Percentiles rank a stretch among this genome's conserved stretches.
Conservation (phyloP, 352 stramenopile species). For the Globisporangium carolinianum region DNA sequence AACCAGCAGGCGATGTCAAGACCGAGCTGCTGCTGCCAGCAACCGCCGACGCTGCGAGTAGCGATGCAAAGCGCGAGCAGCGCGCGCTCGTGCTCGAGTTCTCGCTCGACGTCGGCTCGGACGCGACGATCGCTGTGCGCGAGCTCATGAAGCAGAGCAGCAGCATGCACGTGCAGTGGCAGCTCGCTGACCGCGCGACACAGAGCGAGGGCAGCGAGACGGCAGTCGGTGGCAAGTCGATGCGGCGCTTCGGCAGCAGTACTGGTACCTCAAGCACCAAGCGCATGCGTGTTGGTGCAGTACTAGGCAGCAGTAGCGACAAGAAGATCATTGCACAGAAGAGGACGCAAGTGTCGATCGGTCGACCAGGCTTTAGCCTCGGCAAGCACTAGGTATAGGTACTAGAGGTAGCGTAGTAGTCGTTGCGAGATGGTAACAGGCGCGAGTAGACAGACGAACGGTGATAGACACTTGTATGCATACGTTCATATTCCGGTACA, state of each 20-base stretch:
- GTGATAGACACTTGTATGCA: too few relatives aligned
- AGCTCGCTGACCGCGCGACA: conserved; percentile 23
- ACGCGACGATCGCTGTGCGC: conserved; percentile 93
- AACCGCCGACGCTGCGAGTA: not conserved
- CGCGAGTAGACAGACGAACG: not conserved
- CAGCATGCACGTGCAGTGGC: conserved; percentile 68
- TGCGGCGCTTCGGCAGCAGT: not conserved
- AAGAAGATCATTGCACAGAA: conserved; percentile 60
- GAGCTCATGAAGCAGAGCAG: conserved; percentile 94
- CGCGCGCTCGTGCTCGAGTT: conserved; percentile 55
- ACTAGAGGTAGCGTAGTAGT: not conserved
- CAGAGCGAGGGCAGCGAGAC: not conserved
- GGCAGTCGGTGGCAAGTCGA: conserved; percentile 3
- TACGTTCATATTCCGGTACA: not conserved
- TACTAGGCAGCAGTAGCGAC: conserved; percentile 20
- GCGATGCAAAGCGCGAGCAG: conserved; percentile 11
- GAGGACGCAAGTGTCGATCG: conserved; percentile 75
- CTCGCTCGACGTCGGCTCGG: conserved; percentile 46
- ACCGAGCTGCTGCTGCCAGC: not conserved
- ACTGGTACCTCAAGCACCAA: too few relatives aligned
- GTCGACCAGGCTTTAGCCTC: conserved; percentile 73
- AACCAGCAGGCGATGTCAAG: not conserved
- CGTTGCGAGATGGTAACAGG: not conserved
- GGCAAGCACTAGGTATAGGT: conserved; percentile 41
- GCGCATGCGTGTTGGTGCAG: too few relatives aligned